Evolutionary conservation across 1,139 yeast genomes (phyloP).

Genomic region (Zygosaccharomyces sapae): DNA sequence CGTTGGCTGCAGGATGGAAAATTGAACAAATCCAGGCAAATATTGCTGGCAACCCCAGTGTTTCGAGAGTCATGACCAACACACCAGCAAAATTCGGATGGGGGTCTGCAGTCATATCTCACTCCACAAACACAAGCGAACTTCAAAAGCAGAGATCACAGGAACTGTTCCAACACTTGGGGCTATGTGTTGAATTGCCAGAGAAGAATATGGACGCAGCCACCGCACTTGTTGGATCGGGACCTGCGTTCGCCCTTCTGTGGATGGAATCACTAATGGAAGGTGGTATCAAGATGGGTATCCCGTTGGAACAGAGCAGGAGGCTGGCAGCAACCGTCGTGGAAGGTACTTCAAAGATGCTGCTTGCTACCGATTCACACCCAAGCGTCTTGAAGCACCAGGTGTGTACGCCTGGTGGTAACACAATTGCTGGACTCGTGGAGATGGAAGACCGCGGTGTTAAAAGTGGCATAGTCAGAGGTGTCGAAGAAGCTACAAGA

Average conservation of each 20-base stretch:
- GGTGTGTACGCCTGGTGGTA: constrained; percentile 97
- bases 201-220: constrained; percentile 96
- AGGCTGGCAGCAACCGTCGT: constrained; percentile 93
- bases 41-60: constrained; percentile 43
- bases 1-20: constrained; percentile 90
- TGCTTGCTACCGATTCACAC: constrained; percentile 69
- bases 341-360: constrained; percentile 97
- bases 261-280: constrained; percentile 91
- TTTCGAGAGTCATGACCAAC: constrained; percentile 96
- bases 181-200: constrained; percentile 68
- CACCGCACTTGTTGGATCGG: constrained; percentile 92
- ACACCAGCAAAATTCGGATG: constrained; percentile 91
- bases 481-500: constrained; percentile 84
- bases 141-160: constrained; percentile 52
- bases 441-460: constrained; percentile 90
- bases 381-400: constrained; percentile 88
- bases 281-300: constrained; percentile 93
- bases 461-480: constrained; percentile 80
- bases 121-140: constrained; percentile 48
- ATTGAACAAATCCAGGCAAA: constrained; percentile 54
- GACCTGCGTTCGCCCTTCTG: constrained; percentile 89
- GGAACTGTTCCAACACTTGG: constrained; percentile 60
- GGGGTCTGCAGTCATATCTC: constrained; percentile 88
- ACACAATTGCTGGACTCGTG: constrained; percentile 92
- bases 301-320: constrained; percentile 78